These are phyloP conservation scores for Gnetum montanum DNA, from an alignment of 75 land plant species.

Conservation along the genomic window DNA sequence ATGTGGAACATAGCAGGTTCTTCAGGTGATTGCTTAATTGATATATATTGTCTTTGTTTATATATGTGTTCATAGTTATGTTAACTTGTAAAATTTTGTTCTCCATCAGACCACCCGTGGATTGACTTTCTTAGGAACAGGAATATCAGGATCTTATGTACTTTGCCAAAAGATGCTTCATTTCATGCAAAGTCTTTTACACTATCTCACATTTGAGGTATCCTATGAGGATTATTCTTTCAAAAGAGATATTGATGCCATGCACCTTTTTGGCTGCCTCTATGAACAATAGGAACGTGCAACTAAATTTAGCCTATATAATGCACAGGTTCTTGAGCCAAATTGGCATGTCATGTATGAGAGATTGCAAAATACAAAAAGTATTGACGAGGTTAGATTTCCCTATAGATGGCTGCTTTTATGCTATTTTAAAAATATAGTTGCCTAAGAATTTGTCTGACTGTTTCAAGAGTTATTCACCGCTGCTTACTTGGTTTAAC, in stretches of 20 bases:
- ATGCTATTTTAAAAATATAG: slow-evolving; percentile 2
- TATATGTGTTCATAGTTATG: slow-evolving; percentile 1
- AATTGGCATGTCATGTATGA: slow-evolving; percentile 96
- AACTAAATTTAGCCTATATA: too few species aligned
- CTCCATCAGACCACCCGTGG: slow-evolving; percentile 54
- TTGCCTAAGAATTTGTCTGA: too few species aligned
- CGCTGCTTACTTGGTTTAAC: too few species aligned
- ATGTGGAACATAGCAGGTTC: slow-evolving; percentile 94
- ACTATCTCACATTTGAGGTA: slow-evolving; percentile 97
- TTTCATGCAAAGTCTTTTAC: slow-evolving; percentile 83
- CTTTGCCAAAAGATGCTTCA: slow-evolving; percentile 95
- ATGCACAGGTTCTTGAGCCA: slow-evolving; percentile 90
- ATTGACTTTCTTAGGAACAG: slow-evolving; percentile 55
- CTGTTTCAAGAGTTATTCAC: background rate
- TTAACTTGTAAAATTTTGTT: too few species aligned
- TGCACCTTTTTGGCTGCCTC: too few species aligned
- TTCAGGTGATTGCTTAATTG: too few species aligned
- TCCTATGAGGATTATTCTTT: background rate
- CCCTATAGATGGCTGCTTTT: background rate
- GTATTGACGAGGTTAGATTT: slow-evolving; percentile 83
- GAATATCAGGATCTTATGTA: slow-evolving; percentile 79
- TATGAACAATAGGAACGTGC: too few species aligned
- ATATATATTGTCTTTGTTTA: slow-evolving; percentile 8
- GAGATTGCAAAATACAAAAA: slow-evolving; percentile 68
- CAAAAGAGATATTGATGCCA: background rate